phyloP scores from a whole-genome alignment of 2,329 filamentous ascomycete species.

The Cordyceps javanica region DNA sequence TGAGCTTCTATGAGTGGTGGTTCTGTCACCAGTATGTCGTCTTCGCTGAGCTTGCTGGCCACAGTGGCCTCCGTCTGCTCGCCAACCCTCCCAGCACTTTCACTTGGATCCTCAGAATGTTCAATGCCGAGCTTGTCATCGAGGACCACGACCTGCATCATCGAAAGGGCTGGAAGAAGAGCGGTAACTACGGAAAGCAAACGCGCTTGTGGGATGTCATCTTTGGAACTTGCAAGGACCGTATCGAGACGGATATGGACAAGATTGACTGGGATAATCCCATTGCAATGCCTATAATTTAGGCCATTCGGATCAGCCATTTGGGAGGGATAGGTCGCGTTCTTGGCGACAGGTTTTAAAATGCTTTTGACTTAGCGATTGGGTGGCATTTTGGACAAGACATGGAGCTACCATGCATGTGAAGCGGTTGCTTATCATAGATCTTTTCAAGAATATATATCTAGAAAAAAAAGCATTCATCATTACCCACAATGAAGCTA shows the following conservation, averaged over 20 bases:
- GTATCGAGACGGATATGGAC: constrained; percentile 6
- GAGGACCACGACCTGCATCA: constrained; percentile 35
- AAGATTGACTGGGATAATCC: constrained; percentile 10
- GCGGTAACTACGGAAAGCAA: constrained; percentile 14
- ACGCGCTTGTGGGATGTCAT: constrained; percentile 12
- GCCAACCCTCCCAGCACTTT: constrained; percentile 26
- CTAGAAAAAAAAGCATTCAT: too few species aligned
- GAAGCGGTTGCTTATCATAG: too few species aligned
- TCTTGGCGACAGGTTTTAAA: background rate
- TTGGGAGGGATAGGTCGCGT: too few species aligned
- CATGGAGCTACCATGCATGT: too few species aligned
- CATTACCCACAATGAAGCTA: too few species aligned
- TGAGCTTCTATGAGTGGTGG: constrained; percentile 38
- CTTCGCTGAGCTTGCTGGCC: constrained; percentile 28
- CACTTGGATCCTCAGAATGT: constrained; percentile 25
- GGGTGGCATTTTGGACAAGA: background rate
- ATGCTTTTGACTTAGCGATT: background rate
- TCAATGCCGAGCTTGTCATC: constrained; percentile 30
- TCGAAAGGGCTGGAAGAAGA: constrained; percentile 26
- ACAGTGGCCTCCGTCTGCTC: constrained; percentile 29
- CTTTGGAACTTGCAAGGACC: constrained; percentile 12
- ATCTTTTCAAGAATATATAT: too few species aligned
- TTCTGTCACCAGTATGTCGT: constrained; percentile 33
- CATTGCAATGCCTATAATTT: constrained; percentile 6
- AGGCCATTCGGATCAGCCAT: background rate